A percentile compares a stretch with the other conserved stretches of the same genome.
phyloP scores from a whole-genome alignment of 768 basidiomycete genomes.

The Amanita exitialis region DNA sequence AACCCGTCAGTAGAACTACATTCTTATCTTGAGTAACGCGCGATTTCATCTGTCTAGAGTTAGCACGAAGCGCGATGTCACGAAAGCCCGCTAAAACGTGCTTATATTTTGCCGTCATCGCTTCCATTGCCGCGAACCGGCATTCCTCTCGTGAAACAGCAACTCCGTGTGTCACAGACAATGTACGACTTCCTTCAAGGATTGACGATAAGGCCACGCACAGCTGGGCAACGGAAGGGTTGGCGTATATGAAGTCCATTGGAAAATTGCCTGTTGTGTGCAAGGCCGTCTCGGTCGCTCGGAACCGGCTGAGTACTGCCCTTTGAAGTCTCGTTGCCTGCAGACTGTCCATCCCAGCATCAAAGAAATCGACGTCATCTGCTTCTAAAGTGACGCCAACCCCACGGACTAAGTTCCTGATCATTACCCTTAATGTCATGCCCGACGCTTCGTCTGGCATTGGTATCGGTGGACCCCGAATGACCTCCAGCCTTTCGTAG shows the following conservation, averaged over 20 bases:
- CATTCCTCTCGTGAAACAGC: conserved; percentile 1
- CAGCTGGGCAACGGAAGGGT: conserved; percentile 19
- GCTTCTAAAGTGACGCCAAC: conserved; percentile 10
- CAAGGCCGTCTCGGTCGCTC: conserved; percentile 10
- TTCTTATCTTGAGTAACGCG: background rate
- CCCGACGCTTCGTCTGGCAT: conserved; percentile 12
- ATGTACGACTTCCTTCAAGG: conserved; percentile 11
- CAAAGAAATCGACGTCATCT: conserved; percentile 25
- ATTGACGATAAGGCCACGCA: conserved; percentile 12
- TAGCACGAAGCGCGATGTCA: background rate
- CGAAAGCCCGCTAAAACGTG: background rate
- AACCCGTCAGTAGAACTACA: conserved; percentile 23
- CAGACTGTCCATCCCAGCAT: conserved; percentile 30
- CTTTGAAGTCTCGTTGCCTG: conserved; percentile 26
- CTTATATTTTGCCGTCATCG: conserved; percentile 19
- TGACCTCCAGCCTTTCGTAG: conserved; percentile 19
- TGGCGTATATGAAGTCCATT: conserved; percentile 20
- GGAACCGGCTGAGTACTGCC: conserved; percentile 16
- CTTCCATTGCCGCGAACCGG: conserved; percentile 18
- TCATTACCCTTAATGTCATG: conserved; percentile 12
- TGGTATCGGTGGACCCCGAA: conserved; percentile 16
- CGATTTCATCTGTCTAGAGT: background rate
- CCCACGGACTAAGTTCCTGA: conserved; percentile 15
- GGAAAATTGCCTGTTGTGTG: conserved; percentile 14
- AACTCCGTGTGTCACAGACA: background rate